phyloP scores from a whole-genome alignment of 768 basidiomycete species.

The Fomitopsis pulvina region DNA sequence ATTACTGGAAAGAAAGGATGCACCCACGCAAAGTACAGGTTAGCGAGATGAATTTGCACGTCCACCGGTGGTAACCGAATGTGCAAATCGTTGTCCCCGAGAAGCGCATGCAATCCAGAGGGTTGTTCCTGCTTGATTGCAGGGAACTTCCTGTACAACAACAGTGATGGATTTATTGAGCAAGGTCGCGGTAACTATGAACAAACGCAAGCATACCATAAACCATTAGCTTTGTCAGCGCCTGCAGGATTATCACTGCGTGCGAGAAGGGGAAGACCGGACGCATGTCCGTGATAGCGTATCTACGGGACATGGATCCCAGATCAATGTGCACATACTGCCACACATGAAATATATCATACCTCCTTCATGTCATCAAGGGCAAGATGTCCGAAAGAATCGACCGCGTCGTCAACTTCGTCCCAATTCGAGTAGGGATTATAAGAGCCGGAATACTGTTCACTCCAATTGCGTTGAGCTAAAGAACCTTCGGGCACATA shows the following conservation, averaged over 20 bases:
- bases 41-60: conserved; percentile 61
- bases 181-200: background rate
- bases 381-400: conserved; percentile 64
- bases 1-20: conserved; percentile 81
- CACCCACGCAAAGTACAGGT: conserved; percentile 75
- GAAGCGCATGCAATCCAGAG: too few relatives aligned
- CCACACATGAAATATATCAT: background rate
- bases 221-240: conserved; percentile 47
- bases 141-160: conserved; percentile 3
- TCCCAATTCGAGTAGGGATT: conserved; percentile 1
- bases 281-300: conserved; percentile 75
- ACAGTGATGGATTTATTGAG: background rate
- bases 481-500: background rate
- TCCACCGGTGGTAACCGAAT: conserved; percentile 47
- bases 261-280: conserved; percentile 71
- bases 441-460: conserved; percentile 7
- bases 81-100: too few relatives aligned
- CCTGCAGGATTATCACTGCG: conserved; percentile 59
- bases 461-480: conserved; percentile 5
- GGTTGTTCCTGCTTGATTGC: background rate
- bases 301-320: conserved; percentile 37
- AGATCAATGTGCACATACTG: conserved; percentile 5
- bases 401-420: conserved; percentile 35
- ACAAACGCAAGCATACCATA: conserved; percentile 14
- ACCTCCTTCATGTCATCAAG: conserved; percentile 76